Evolutionary conservation across 2,329 filamentous ascomycete species (phyloP).

Genomic region (Decorospora gaudefroyi): DNA sequence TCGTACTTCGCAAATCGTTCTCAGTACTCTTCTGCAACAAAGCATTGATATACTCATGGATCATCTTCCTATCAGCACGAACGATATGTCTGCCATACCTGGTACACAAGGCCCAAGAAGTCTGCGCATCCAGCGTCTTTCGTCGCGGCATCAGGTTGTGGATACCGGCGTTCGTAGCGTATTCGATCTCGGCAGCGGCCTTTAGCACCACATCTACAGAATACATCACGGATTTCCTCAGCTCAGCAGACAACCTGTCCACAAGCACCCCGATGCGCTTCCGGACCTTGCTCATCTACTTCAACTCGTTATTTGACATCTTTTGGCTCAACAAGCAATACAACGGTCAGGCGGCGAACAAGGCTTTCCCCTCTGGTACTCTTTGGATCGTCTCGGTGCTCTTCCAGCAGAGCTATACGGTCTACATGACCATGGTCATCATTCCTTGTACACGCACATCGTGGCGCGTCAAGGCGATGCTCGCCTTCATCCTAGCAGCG

Average conservation of each 20-base stretch:
- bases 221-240: conserved; percentile 49
- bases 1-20: conserved; percentile 52
- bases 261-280: conserved; percentile 43
- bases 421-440: conserved; percentile 56
- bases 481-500: conserved; percentile 51
- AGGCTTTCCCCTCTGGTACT: conserved; percentile 52
- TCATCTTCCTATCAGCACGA: conserved; percentile 54
- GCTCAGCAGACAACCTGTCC: conserved; percentile 45
- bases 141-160: conserved; percentile 51
- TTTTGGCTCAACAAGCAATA: conserved; percentile 53
- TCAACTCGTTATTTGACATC: conserved; percentile 55
- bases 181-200: conserved; percentile 48
- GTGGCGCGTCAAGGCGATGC: conserved; percentile 50
- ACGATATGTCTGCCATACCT: conserved; percentile 52
- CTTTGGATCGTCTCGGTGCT: conserved; percentile 54
- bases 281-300: conserved; percentile 49
- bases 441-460: conserved; percentile 50
- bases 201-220: conserved; percentile 37
- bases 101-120: conserved; percentile 38
- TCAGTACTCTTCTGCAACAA: conserved; percentile 55
- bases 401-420: conserved; percentile 54
- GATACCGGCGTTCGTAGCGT: conserved; percentile 49
- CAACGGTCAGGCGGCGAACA: conserved; percentile 48
- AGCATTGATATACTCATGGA: conserved; percentile 52
- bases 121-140: conserved; percentile 50